These are phyloP conservation scores for Eucalyptus brandiana DNA, from an alignment of 345 rosid species.

Conservation along the genomic window DNA sequence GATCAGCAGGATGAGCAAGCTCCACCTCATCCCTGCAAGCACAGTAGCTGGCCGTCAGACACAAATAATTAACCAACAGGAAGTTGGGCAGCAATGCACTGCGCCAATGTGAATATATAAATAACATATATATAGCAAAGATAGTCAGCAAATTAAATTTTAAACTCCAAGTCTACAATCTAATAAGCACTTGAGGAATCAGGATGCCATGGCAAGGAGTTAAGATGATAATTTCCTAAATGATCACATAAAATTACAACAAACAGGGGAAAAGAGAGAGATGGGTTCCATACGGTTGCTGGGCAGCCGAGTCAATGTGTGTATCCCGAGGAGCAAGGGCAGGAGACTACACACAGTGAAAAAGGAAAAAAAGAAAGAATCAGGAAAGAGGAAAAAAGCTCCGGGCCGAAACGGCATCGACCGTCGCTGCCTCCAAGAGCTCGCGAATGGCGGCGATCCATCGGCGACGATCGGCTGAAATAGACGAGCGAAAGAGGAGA, in stretches of 20 bases:
- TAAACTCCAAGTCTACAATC: background rate
- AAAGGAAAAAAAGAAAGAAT: no score
- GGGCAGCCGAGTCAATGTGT: constrained; percentile 48
- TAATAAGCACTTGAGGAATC: background rate
- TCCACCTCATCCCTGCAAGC: constrained; percentile 64
- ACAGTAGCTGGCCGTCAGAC: background rate
- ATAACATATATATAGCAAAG: background rate
- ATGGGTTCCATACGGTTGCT: constrained; percentile 55
- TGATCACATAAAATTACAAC: background rate
- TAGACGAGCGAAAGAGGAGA: no score
- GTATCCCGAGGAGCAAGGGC: constrained; percentile 97
- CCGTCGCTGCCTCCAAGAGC: no score
- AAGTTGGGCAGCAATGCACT: background rate
- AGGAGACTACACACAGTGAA: constrained; percentile 70
- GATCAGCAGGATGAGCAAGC: constrained; percentile 58
- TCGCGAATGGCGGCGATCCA: no score
- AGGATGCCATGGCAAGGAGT: background rate
- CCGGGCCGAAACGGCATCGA: no score
- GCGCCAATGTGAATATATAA: background rate
- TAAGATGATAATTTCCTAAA: background rate
- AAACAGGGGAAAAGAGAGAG: background rate
- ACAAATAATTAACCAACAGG: background rate
- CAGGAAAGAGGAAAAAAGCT: no score
- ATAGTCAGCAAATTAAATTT: background rate
- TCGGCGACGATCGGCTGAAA: no score